Evolutionary conservation across 495 filamentous ascomycete genomes (phyloP), one percentile per base, ranked within the genome.

Genomic region (Penicillium turbatum): DNA sequence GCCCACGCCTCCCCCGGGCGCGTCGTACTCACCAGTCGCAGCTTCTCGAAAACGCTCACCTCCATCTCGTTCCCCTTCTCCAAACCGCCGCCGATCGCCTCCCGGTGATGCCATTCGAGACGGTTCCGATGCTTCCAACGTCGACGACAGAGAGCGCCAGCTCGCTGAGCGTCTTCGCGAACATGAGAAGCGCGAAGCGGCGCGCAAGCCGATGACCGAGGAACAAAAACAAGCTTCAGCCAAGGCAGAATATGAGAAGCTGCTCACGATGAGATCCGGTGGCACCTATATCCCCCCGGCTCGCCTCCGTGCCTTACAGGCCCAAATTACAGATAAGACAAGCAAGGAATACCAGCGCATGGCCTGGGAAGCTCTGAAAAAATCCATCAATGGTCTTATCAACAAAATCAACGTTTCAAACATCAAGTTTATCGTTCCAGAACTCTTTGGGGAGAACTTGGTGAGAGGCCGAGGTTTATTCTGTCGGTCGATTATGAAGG

Each of bases 331-430:
- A 45, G 93, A 99, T 70, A 96, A 95, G 76, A 83, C 72, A 39
- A 93, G 85, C 69, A 95, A 96, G 71, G 95, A 99, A 70, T 99
- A 96, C 68, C 93, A 99, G 76, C 87, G 95, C 45, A 93, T 99
- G 89, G 91, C 92, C 2, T 97, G 95, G 95, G 95, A 97, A 68
- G 92, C 93, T 9, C 69, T 97, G 65, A 99, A 99, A 75, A 99
- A 99, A 77, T 92, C 88, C 16, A 95, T 99, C 75, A 97, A 99
- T 66, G 93, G 93, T 62, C 73, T 99, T 27, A 92, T 97, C 74
- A 99, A 99, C 77, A 99, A 99, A 70, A 85, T 96, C 73, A 99
- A 97, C 70, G 86, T 89, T 35, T 88, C 86, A 16, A 99, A 99
- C 62, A 97, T 99, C 79, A 97, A 97, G 70, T 82, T 87, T 61